phyloP scores from a whole-genome alignment of 2,329 filamentous ascomycete species.

The Ophiosphaerella narmari region DNA sequence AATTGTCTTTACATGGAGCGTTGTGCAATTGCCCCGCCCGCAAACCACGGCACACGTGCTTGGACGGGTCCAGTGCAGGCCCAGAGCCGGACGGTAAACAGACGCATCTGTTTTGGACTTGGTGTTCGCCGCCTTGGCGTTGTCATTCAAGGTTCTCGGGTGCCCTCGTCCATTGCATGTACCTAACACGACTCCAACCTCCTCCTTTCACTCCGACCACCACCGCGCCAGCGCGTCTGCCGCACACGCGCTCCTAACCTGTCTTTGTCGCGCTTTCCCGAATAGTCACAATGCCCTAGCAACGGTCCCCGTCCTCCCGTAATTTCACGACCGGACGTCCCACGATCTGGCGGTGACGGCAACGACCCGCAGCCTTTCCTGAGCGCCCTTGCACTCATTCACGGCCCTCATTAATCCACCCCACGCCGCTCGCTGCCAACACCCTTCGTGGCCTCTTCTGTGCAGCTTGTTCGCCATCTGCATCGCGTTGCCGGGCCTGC shows the following conservation, averaged over 20 bases:
- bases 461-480: constrained; percentile 1
- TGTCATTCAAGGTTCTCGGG: constrained; percentile 25
- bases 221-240: constrained; percentile 31
- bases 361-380: constrained; percentile 15
- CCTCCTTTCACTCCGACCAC: constrained; percentile 27
- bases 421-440: not conserved
- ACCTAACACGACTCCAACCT: constrained; percentile 33
- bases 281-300: constrained; percentile 30
- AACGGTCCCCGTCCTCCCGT: constrained; percentile 11
- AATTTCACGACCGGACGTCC: constrained; percentile 17
- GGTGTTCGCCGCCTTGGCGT: constrained; percentile 29
- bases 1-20: too few species aligned
- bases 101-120: constrained; percentile 28
- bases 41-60: too few species aligned
- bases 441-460: not conserved
- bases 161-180: constrained; percentile 10
- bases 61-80: not conserved
- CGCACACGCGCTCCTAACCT: constrained; percentile 21
- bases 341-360: constrained; percentile 22
- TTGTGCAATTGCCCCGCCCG: too few species aligned
- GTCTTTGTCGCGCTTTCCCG: constrained; percentile 16
- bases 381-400: constrained; percentile 7
- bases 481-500: not conserved
- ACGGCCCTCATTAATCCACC: constrained; percentile 2
- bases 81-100: constrained; percentile 22